Evolutionary conservation across 352 stramenopile species (phyloP).

Genomic region (Phytopythium litorale): DNA sequence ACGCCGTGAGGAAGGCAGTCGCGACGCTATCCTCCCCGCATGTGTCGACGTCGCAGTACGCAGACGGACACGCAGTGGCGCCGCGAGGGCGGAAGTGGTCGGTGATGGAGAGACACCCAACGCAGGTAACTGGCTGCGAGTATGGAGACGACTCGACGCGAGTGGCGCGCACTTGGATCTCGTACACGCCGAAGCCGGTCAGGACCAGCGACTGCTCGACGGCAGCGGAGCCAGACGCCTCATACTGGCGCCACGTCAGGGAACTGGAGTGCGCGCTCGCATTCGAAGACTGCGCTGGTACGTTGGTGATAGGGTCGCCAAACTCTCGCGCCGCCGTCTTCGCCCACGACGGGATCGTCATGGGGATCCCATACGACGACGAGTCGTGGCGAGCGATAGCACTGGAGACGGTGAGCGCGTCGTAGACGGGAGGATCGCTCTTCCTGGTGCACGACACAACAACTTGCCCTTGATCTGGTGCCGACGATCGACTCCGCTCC

Average conservation of each 20-base stretch:
- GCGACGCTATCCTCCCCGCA: slow-evolving; percentile 4
- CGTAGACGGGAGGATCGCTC: slow-evolving; percentile 3
- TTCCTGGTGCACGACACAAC: background rate
- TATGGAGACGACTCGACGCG: slow-evolving; percentile 1
- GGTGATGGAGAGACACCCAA: slow-evolving; percentile 48
- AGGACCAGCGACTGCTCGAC: background rate
- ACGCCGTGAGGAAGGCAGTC: slow-evolving; percentile 20
- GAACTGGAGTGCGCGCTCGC: background rate
- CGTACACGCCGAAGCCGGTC: slow-evolving; percentile 1
- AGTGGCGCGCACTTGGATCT: slow-evolving; percentile 1
- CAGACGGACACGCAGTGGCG: slow-evolving; percentile 30
- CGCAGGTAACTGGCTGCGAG: background rate
- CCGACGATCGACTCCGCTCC: slow-evolving; percentile 1
- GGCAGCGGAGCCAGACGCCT: background rate
- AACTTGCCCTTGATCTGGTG: background rate
- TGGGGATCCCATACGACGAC: background rate
- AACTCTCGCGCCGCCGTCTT: slow-evolving; percentile 4
- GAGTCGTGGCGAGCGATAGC: background rate
- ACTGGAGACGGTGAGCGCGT: background rate
- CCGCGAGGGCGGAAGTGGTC: slow-evolving; percentile 45
- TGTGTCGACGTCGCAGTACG: slow-evolving; percentile 29
- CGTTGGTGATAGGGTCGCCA: background rate
- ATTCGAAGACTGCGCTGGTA: background rate
- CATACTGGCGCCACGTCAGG: background rate
- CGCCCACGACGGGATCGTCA: slow-evolving; percentile 4